Percentiles rank a stretch among this genome's conserved stretches.
phyloP scores from a whole-genome alignment of 225 moss, liverwort and hornwort genomes.

The Pseudoscleropodium purum region DNA sequence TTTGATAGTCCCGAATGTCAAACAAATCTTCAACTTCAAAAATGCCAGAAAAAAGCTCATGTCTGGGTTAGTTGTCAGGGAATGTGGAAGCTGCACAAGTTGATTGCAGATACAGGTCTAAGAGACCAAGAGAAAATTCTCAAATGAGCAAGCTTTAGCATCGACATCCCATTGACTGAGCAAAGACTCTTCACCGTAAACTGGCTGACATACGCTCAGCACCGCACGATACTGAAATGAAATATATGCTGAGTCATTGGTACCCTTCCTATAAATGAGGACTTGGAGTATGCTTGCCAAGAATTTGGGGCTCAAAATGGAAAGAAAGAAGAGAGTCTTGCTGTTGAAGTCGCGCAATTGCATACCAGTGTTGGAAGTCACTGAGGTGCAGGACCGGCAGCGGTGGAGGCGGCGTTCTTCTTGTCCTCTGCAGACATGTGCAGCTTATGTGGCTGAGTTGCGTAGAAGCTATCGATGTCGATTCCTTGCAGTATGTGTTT shows the following conservation, averaged over 20 bases:
- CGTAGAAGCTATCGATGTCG: slow-evolving; percentile 70
- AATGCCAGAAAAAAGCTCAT: neutral
- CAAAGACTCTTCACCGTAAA: neutral
- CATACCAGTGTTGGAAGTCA: neutral
- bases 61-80: too few relatives aligned
- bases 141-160: neutral
- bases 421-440: slow-evolving; percentile 15
- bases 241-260: neutral
- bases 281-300: neutral
- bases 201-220: neutral
- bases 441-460: slow-evolving; percentile 33
- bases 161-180: neutral
- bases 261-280: too few relatives aligned
- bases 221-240: neutral
- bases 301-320: neutral
- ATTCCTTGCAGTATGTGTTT: slow-evolving; percentile 53
- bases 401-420: slow-evolving; percentile 9
- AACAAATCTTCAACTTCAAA: too few relatives aligned
- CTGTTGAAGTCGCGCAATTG: neutral
- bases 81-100: neutral
- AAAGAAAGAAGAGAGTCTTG: neutral
- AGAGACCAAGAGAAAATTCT: neutral
- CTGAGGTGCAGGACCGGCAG: slow-evolving; percentile 24
- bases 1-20: neutral
- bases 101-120: too few relatives aligned